Percentiles rank a stretch among this genome's conserved stretches.
Conservation (phyloP, 257 asterid genomes). For the Capsicum rhomboideum region DNA sequence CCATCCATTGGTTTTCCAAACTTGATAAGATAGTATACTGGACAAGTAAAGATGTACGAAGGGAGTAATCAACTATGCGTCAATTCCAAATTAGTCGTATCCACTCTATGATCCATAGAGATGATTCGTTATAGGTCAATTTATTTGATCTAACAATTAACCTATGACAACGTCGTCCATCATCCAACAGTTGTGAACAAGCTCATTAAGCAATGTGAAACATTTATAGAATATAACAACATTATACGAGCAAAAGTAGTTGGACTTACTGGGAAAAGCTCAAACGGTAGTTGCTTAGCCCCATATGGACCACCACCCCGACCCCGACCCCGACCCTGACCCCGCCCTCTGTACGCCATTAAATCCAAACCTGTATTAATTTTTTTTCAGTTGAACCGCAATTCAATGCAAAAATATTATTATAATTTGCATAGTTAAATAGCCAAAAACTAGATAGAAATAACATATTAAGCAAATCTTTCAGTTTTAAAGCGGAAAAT, state of each 20-base stretch:
- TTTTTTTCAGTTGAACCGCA: too few relatives aligned
- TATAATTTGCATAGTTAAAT: too few relatives aligned
- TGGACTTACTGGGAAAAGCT: constrained; percentile 40
- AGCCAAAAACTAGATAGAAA: too few relatives aligned
- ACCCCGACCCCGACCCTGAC: constrained; percentile 31
- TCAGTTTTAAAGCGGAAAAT: too few relatives aligned
- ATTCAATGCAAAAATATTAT: too few relatives aligned
- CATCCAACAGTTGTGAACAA: background rate
- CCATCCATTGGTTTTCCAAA: too few relatives aligned
- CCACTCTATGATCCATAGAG: background rate
- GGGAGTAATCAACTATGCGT: background rate
- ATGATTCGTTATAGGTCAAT: background rate
- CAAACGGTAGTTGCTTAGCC: constrained; percentile 29
- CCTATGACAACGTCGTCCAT: background rate
- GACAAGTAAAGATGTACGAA: too few relatives aligned
- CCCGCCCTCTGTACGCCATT: constrained; percentile 48
- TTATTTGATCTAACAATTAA: background rate
- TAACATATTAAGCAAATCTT: too few relatives aligned
- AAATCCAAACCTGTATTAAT: background rate
- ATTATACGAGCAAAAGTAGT: background rate
- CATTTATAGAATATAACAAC: background rate
- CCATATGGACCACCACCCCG: too few relatives aligned
- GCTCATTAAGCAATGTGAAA: background rate
- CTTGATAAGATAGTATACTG: too few relatives aligned
- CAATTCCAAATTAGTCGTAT: background rate